Conservation (phyloP, 352 stramenopile genomes). For the Pythium sp. region DNA sequence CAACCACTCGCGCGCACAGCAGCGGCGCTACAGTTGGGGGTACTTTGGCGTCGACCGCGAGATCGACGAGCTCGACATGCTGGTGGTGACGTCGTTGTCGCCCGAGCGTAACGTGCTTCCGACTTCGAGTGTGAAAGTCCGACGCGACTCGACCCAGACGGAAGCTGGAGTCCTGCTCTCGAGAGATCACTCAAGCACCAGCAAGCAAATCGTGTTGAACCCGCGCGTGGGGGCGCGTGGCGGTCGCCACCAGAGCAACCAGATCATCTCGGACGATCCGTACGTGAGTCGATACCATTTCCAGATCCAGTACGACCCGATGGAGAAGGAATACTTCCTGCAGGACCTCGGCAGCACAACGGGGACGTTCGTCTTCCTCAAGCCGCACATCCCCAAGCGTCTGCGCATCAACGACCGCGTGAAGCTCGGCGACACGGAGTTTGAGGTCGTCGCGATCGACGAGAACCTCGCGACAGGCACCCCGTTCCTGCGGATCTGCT, state of each 20-base stretch:
- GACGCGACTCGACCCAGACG: conserved; percentile 12
- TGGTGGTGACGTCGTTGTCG: conserved; percentile 73
- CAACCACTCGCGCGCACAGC: conserved; percentile 12
- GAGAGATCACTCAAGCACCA: not conserved
- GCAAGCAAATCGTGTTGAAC: conserved; percentile 59
- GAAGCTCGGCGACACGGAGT: conserved; percentile 78
- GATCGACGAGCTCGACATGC: conserved; percentile 66
- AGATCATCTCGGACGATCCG: conserved; percentile 85
- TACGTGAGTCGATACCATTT: conserved; percentile 85
- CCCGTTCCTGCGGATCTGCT: conserved; percentile 73
- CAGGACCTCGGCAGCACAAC: conserved; percentile 79
- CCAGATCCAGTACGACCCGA: conserved; percentile 70
- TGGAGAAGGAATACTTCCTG: conserved; percentile 84
- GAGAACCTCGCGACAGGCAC: conserved; percentile 59
- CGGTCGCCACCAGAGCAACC: conserved; percentile 75
- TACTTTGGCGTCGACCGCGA: conserved; percentile 33
- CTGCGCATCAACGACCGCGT: conserved; percentile 68
- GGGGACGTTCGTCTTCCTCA: conserved; percentile 79
- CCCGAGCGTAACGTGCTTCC: conserved; percentile 36
- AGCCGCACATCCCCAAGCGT: conserved; percentile 64
- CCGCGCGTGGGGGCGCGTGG: conserved; percentile 58
- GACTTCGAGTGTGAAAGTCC: not conserved
- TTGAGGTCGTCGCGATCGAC: conserved; percentile 75
- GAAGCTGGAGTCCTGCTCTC: not conserved
- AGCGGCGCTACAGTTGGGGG: conserved; percentile 24